Evolutionary conservation across 192 early-diverging fungal genomes (phyloP), one percentile per base, ranked within the genome.

Genomic region (Backusella psychrophila): DNA sequence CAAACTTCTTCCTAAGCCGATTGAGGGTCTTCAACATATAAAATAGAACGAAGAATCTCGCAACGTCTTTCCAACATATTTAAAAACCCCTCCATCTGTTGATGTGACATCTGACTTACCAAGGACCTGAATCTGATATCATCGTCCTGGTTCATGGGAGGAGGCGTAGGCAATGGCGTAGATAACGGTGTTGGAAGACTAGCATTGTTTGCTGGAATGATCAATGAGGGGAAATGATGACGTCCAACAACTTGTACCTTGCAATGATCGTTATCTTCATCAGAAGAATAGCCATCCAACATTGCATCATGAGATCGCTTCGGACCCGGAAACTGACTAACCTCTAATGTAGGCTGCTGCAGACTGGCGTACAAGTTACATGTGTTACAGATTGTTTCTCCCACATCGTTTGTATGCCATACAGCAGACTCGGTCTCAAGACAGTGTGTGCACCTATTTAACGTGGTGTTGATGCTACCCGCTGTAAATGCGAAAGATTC

Each of bases 311-410:
- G 34, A 69, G 68, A 38, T 69, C 56, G 21, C 56, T 63, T 63
- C 56, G 56, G 56, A 63, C 56, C 56, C 56, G 35, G 21, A 35
- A 38, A 69, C 39, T 69, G 68, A 69, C 36, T 69, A 69, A 34
- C 34, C 8, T 39, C n/a, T 39, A 38, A 69, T 39, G 38, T 63
- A 63, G 56, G 12, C 21, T 94, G 88, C 79, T 99, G 97, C 53
- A 99, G 89, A 82, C 97, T 98, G 81, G 91, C 95, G 81, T 96
- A 99, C 21, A 98, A 74, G 3, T 91, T 90, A 76, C 94, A 95
- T 0, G 94, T 92, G 75, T 95, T 95, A 83, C 94, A 95, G 35
- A 94, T 90, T 1, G 92, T 89, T 80, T 91, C 85, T 29, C 91
- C 91, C 38, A 87, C 81, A 31, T 90, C 91, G 70, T 92, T 90